Evolutionary conservation across 768 basidiomycete genomes (phyloP).

Genomic region (Xerocomellus amylosporus): DNA sequence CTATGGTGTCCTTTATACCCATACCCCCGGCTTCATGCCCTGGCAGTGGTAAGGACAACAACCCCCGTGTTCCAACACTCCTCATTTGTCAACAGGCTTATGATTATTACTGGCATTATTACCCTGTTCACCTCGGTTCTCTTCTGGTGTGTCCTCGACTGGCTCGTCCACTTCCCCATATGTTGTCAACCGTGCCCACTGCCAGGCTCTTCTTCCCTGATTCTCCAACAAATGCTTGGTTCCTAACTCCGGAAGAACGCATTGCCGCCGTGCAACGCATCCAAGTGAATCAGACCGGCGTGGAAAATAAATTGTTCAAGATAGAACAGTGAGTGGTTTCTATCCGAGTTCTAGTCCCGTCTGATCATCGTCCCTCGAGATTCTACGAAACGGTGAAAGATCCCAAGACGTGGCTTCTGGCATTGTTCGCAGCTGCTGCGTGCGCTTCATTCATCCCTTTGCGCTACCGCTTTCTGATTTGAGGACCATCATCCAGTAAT

Average conservation of each 20-base stretch:
- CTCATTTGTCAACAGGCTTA: slow-evolving; percentile 48
- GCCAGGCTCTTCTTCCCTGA: slow-evolving; percentile 77
- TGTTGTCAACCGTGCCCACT: not conserved
- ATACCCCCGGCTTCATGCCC: slow-evolving; percentile 54
- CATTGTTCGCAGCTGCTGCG: slow-evolving; percentile 62
- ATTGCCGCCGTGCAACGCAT: slow-evolving; percentile 66
- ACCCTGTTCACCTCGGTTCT: slow-evolving; percentile 58
- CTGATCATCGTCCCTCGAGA: slow-evolving; percentile 34
- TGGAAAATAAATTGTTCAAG: slow-evolving; percentile 82
- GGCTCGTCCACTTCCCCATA: not conserved
- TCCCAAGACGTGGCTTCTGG: slow-evolving; percentile 74
- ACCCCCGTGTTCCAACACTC: not conserved
- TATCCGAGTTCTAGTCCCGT: slow-evolving; percentile 2
- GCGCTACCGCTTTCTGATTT: slow-evolving; percentile 9
- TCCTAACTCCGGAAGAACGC: slow-evolving; percentile 69
- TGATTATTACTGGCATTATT: slow-evolving; percentile 68
- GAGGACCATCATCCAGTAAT: slow-evolving; percentile 43
- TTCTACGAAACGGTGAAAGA: slow-evolving; percentile 68
- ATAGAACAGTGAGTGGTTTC: slow-evolving; percentile 57
- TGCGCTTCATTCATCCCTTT: slow-evolving; percentile 33
- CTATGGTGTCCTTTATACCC: slow-evolving; percentile 63
- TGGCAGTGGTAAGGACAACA: slow-evolving; percentile 66
- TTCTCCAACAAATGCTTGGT: slow-evolving; percentile 69
- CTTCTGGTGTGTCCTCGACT: slow-evolving; percentile 48
- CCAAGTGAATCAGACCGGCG: slow-evolving; percentile 70